A percentile compares a stretch with the other conserved stretches of the same genome.
phyloP scores from a whole-genome alignment of 1,284 basidiomycete genomes.

The Microbotryum lychnidis-dioicae region DNA sequence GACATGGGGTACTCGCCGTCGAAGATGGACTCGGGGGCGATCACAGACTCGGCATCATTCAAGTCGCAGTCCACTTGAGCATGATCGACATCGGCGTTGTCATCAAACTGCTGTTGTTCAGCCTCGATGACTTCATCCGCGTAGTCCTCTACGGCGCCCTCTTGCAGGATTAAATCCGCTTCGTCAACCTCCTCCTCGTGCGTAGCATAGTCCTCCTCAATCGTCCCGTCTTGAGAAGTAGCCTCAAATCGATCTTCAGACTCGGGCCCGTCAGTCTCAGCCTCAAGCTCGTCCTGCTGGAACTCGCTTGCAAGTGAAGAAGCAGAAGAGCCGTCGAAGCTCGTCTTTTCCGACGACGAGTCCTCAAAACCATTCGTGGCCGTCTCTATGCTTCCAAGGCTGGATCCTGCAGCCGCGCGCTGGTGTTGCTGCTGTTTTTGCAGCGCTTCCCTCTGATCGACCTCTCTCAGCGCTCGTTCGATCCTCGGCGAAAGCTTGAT shows the following conservation, averaged over 20 bases:
- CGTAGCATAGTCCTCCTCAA: too few species aligned
- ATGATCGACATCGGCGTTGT: too few species aligned
- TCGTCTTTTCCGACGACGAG: neutral
- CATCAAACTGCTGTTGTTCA: too few species aligned
- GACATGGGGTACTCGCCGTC: neutral
- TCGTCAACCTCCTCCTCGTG: too few species aligned
- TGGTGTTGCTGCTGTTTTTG: neutral
- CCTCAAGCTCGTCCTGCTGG: neutral
- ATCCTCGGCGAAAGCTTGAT: conserved; percentile 16
- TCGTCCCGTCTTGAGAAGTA: too few species aligned
- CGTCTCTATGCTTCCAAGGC: neutral
- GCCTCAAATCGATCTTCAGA: neutral
- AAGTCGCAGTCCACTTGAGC: too few species aligned
- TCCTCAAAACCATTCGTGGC: neutral
- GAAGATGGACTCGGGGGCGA: too few species aligned
- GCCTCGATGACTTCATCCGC: too few species aligned
- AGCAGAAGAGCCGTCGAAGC: too few species aligned
- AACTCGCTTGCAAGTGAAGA: neutral
- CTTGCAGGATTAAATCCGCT: too few species aligned
- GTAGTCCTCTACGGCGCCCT: too few species aligned
- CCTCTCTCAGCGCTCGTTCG: conserved; percentile 17
- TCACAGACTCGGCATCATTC: too few species aligned
- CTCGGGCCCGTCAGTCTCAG: neutral
- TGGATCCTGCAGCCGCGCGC: neutral
- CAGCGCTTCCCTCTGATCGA: conserved; percentile 9